Base-by-base conservation (phyloP, 768 basidiomycete genomes). In the Butyriboletus loyo region DNA sequence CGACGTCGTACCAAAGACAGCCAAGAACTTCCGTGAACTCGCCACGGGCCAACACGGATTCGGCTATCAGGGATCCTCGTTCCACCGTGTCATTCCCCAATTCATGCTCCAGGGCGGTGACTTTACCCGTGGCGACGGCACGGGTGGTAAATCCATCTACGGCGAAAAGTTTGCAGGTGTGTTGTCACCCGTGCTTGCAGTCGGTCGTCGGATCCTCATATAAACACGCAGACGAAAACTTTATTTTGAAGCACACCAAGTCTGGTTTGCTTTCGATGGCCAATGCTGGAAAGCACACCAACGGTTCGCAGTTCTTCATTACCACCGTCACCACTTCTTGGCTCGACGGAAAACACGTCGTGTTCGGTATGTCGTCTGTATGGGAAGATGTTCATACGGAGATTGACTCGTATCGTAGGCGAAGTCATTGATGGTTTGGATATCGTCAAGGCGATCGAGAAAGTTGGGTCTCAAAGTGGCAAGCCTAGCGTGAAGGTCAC, bases 51-150 rank as follows among this genome's bases (percentile, higher is more conserved):
- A 81, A 66, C 62, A 87, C 48, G 89, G 88, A 5, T 90, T 72
- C 52, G 87, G 91, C 41, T 98, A 95, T 74, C 43, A 68, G 45
- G 85, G 83, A 14, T 75, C 75, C 21, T 22, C 35, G 0, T 93
- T 94, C 82, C 92, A 94, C 70, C 87, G 92, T 57, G 73, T 94
- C 63, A 92, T 93, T 65, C 87, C 87, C 58, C 44, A 78, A 37
- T 94, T 92, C 73, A 92, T 92, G 89, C 77, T 92, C 52, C 92
- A 95, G 70, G 92, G 91, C 24, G 93, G 93, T 50, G 92, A 94
- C 67, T 96, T 96, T 69, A 87, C 85, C 57, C 60, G 52, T 17
- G 65, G 70, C 27, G 73, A 87, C 54, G 89, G 89, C 15, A 89
- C 87, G 10, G 90, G 89, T 54, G 90, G 89, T 43, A 88, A 85